Evolutionary conservation across 2,329 filamentous ascomycete genomes (phyloP).

Genomic region (Penicillium sp.): DNA sequence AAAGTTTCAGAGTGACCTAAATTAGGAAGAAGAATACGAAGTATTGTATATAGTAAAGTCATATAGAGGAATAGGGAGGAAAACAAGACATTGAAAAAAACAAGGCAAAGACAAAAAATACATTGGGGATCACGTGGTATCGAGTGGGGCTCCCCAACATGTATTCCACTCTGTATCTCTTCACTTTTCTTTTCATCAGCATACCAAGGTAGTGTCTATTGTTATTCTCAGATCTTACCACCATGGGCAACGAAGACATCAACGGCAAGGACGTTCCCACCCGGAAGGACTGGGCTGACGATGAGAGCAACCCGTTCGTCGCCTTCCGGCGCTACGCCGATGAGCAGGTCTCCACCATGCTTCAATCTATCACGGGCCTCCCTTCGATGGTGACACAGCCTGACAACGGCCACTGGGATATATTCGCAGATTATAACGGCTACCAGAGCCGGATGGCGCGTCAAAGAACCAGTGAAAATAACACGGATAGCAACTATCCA

Average conservation of each 20-base stretch:
- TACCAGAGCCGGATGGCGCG: slow-evolving; percentile 18
- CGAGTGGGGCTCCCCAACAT: slow-evolving; percentile 29
- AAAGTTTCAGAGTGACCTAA: not conserved
- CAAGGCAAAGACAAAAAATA: slow-evolving; percentile 2
- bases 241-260: slow-evolving; percentile 23
- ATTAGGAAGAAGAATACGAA: not conserved
- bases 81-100: not conserved
- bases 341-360: slow-evolving; percentile 47
- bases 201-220: not conserved
- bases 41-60: too few species aligned
- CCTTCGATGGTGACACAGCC: slow-evolving; percentile 31
- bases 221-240: not conserved
- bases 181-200: slow-evolving; percentile 8
- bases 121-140: slow-evolving; percentile 26
- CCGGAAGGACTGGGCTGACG: slow-evolving; percentile 21
- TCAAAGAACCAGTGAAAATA: slow-evolving; percentile 11
- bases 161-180: slow-evolving; percentile 16
- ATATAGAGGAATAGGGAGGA: not conserved
- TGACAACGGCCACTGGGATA: slow-evolving; percentile 28
- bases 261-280: slow-evolving; percentile 8
- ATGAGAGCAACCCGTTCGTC: slow-evolving; percentile 48
- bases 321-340: slow-evolving; percentile 55
- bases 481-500: slow-evolving; percentile 5
- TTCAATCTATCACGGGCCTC: slow-evolving; percentile 46
- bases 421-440: slow-evolving; percentile 28